phyloP scores from a whole-genome alignment of 1,284 basidiomycete species.

The Pholiota adiposa region DNA sequence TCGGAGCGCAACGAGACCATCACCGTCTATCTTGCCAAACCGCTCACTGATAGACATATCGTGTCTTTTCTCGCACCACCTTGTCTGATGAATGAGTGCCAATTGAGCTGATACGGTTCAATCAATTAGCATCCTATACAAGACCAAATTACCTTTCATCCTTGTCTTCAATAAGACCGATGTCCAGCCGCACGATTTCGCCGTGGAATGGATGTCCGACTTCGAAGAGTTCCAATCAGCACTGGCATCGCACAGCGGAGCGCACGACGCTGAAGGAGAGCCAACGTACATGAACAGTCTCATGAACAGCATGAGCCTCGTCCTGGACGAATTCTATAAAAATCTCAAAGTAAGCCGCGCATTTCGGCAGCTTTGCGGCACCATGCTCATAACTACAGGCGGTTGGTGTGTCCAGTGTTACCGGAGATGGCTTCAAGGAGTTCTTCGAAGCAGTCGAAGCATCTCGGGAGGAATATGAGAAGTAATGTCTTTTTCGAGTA shows the following conservation, averaged over 20 bases:
- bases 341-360: constrained; percentile 74
- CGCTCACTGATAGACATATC: neutral
- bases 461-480: constrained; percentile 87
- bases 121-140: constrained; percentile 87
- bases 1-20: neutral
- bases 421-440: constrained; percentile 89
- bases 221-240: constrained; percentile 90
- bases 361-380: neutral
- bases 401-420: constrained; percentile 95
- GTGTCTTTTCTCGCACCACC: neutral
- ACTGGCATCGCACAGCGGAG: constrained; percentile 64
- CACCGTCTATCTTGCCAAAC: neutral
- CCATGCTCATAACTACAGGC: constrained; percentile 52
- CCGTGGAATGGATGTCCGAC: constrained; percentile 97
- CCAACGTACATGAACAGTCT: constrained; percentile 98
- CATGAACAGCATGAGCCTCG: constrained; percentile 99
- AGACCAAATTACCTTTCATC: constrained; percentile 96
- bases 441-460: constrained; percentile 93
- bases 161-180: constrained; percentile 99
- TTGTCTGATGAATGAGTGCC: neutral
- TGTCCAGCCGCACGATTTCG: constrained; percentile 88
- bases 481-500: constrained; percentile 49
- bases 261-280: constrained; percentile 84
- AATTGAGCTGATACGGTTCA: neutral
- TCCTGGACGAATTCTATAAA: constrained; percentile 98